phyloP scores from a whole-genome alignment of 2,329 filamentous ascomycete genomes.

The Tolypocladium tundrense region DNA sequence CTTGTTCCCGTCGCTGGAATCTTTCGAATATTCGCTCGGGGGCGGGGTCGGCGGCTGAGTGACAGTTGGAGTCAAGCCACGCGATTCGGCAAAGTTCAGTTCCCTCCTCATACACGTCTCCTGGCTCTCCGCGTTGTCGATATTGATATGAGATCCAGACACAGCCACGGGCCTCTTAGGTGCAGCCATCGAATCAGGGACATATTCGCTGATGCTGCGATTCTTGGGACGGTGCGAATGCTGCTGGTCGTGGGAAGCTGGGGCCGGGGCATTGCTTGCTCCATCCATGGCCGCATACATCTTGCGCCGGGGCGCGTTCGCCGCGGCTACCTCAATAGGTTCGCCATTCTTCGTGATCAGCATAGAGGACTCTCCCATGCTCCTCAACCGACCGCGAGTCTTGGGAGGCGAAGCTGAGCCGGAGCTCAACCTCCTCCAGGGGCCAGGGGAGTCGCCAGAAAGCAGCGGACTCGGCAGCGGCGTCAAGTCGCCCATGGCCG shows the following conservation, averaged over 20 bases:
- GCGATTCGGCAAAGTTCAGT: constrained; percentile 65
- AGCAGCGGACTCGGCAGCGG: constrained; percentile 69
- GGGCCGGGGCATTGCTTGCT: constrained; percentile 21
- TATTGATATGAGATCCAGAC: constrained; percentile 46
- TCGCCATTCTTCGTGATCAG: constrained; percentile 42
- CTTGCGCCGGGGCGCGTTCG: constrained; percentile 46
- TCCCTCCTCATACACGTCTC: constrained; percentile 58
- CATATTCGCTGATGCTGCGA: constrained; percentile 82
- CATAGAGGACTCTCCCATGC: constrained; percentile 24
- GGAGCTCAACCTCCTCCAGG: constrained; percentile 47
- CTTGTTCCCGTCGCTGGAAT: constrained; percentile 28
- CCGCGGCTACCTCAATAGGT: constrained; percentile 38
- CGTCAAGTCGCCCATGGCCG: constrained; percentile 68
- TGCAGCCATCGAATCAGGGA: constrained; percentile 59
- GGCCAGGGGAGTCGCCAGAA: constrained; percentile 53
- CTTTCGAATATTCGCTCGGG: constrained; percentile 59
- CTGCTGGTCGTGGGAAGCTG: constrained; percentile 6
- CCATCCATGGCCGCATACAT: constrained; percentile 32
- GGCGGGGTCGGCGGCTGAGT: constrained; percentile 68
- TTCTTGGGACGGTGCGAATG: constrained; percentile 49
- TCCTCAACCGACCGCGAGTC: constrained; percentile 12
- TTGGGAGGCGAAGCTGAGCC: constrained; percentile 33
- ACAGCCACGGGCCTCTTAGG: constrained; percentile 66
- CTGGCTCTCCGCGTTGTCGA: constrained; percentile 23
- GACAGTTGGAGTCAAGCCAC: constrained; percentile 56